phyloP scores from a whole-genome alignment of 2,329 filamentous ascomycete genomes.

The Paraconiothyrium brasiliense region DNA sequence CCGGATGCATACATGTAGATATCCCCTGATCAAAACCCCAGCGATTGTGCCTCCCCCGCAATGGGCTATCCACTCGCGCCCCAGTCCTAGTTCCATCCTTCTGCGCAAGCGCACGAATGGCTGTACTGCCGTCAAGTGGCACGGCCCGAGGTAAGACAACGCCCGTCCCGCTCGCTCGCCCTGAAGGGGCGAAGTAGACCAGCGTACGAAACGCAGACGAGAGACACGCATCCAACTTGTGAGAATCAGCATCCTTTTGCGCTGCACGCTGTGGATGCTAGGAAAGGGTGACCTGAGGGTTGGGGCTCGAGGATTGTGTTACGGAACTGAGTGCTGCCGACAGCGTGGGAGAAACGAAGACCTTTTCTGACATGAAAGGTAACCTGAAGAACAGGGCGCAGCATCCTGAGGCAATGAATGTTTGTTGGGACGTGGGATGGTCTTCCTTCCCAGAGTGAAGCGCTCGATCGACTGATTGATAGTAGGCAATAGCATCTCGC shows the following conservation, averaged over 20 bases:
- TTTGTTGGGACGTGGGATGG: conserved; percentile 2
- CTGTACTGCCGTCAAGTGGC: conserved; percentile 3
- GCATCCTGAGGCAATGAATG: neutral
- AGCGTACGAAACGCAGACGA: conserved; percentile 12
- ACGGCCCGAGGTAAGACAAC: conserved; percentile 14
- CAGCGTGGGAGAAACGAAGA: neutral
- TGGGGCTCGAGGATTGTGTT: conserved; percentile 3
- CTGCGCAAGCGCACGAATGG: conserved; percentile 10
- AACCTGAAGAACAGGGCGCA: neutral
- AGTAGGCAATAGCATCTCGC: neutral
- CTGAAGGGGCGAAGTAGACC: neutral
- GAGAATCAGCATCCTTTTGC: neutral
- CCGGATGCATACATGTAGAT: neutral
- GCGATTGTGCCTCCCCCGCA: conserved; percentile 6
- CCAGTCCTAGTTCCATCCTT: neutral
- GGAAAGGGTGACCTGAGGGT: neutral
- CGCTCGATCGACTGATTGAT: neutral
- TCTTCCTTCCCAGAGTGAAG: neutral
- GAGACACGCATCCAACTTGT: neutral
- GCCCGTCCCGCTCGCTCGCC: neutral
- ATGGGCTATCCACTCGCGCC: neutral
- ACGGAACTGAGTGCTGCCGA: neutral
- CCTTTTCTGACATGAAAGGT: conserved; percentile 1
- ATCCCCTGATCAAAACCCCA: neutral
- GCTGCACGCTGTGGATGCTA: too few species aligned